Conservation (phyloP, 306 rosid genomes). For the Acmispon strigosus region DNA sequence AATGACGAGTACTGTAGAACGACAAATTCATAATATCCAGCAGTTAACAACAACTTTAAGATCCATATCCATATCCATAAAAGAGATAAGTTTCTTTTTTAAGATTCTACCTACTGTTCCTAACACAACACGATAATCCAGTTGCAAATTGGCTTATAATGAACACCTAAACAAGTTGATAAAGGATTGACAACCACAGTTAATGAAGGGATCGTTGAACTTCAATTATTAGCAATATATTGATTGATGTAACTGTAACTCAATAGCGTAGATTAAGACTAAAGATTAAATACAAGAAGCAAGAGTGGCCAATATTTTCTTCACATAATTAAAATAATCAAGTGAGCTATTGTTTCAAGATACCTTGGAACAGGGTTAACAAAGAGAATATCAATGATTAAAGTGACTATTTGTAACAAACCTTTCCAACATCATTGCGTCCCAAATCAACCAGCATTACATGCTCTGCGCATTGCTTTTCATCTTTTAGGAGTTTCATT, state of each 20-base stretch:
- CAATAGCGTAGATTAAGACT: background rate
- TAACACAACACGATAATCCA: background rate
- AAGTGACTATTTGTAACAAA: conserved; percentile 19
- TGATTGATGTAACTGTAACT: background rate
- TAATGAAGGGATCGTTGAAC: background rate
- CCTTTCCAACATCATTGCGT: conserved; percentile 93
- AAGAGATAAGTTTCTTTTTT: no score
- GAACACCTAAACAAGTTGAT: background rate
- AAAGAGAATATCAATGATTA: background rate
- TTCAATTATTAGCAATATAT: background rate
- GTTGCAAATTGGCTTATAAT: background rate
- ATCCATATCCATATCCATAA: background rate
- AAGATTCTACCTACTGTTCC: no score
- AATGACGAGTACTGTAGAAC: background rate
- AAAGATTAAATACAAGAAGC: background rate
- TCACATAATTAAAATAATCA: background rate
- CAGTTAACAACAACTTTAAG: background rate
- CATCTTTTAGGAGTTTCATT: conserved; percentile 46
- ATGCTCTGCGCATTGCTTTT: conserved; percentile 83
- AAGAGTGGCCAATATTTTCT: background rate
- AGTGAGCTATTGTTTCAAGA: background rate
- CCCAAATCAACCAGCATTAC: conserved; percentile 90
- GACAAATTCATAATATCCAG: background rate
- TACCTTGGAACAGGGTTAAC: background rate
- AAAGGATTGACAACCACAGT: background rate